Evolutionary conservation across 192 early-diverging fungal genomes (phyloP).

Genomic region (Backusella sp.): DNA sequence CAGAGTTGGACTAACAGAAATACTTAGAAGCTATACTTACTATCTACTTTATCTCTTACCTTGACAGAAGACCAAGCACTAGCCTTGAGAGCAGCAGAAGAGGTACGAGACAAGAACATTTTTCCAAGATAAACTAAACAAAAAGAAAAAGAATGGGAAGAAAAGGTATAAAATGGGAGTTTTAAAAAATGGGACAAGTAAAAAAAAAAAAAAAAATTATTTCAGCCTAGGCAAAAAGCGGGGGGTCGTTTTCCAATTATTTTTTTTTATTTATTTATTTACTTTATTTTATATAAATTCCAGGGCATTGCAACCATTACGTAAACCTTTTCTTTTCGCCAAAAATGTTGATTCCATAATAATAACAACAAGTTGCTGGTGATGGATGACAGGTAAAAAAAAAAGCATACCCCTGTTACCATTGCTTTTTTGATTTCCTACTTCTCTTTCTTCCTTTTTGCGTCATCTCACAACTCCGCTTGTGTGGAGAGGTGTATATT

Average conservation of each 20-base stretch:
- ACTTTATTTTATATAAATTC: not conserved
- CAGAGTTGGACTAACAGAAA: constrained; percentile 27
- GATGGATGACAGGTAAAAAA: too few species aligned
- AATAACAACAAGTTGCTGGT: too few species aligned
- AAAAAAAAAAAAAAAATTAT: not conserved
- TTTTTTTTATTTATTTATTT: not conserved
- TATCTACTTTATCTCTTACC: constrained; percentile 11
- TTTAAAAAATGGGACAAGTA: not conserved
- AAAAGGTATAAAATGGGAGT: constrained; percentile 9
- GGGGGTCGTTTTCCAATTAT: not conserved
- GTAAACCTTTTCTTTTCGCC: not conserved
- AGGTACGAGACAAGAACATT: constrained; percentile 42
- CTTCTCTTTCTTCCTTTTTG: not conserved
- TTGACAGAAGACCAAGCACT: constrained; percentile 30
- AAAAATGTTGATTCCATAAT: too few species aligned
- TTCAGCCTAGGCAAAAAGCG: constrained; percentile 6
- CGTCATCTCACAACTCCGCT: constrained; percentile 2
- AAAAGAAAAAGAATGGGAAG: constrained; percentile 17
- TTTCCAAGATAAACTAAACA: constrained; percentile 19
- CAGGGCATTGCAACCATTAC: not conserved
- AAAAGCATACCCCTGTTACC: not conserved
- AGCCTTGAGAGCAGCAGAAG: constrained; percentile 28
- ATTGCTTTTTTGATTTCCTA: not conserved
- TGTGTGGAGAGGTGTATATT: not conserved
- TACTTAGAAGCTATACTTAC: not conserved